Percentiles rank a stretch among this genome's conserved stretches.
phyloP scores from a whole-genome alignment of 257 asterid genomes.

The Orobanche coerulescens region DNA sequence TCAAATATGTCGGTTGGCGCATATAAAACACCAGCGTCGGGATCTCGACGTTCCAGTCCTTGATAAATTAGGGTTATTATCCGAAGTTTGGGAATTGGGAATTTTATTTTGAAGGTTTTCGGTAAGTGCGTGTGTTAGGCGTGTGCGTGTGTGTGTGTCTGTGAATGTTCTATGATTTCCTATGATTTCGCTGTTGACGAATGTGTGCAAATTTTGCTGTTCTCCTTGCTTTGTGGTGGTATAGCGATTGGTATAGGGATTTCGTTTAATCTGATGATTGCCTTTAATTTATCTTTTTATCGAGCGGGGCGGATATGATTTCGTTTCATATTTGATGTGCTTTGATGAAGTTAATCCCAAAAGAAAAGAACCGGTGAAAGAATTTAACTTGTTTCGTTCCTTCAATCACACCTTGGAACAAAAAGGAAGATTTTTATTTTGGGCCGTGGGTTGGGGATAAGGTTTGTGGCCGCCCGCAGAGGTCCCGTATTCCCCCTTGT shows the following conservation, averaged over 20 bases:
- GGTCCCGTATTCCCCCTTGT: no score
- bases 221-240: background rate
- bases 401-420: no score
- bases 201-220: background rate
- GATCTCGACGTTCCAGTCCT: constrained; percentile 19
- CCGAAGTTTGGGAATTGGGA: constrained; percentile 18
- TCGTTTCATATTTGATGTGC: no score
- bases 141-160: background rate
- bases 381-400: no score
- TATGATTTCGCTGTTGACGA: background rate
- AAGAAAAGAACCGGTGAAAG: no score
- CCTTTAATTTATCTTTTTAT: background rate
- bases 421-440: background rate
- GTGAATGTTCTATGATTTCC: background rate
- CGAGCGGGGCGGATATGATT: no score
- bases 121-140: background rate
- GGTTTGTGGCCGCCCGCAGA: no score
- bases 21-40: constrained; percentile 11
- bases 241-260: background rate
- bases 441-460: background rate
- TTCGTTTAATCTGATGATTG: background rate
- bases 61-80: constrained; percentile 30
- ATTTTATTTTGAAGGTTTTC: constrained; percentile 22
- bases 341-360: no score
- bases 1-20: constrained; percentile 19